Base-by-base conservation (phyloP, 768 basidiomycete species). In the Jaapia argillacea region DNA sequence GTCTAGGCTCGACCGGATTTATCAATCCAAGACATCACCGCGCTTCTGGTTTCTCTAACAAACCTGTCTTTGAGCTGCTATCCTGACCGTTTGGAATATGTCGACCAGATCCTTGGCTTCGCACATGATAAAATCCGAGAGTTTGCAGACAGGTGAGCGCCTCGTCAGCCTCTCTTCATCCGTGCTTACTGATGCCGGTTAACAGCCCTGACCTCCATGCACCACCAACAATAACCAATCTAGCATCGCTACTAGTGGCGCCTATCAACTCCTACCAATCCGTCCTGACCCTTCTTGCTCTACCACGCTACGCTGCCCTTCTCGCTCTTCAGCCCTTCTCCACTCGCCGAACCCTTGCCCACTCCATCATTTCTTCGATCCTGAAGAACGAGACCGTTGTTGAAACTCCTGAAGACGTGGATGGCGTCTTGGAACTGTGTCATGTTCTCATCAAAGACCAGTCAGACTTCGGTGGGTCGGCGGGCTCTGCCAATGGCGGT, bases 211-310 rank as follows among this genome's bases (percentile, higher is more conserved):
- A 98, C 49, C 69, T 98, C 1, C 86, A 96, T 53, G 74, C 85
- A 14, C 81, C 79, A 26, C 84, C 85, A 63, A 97, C 96, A 3
- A 87, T 81, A 1, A 68, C 79, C 24, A 90, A 98, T 56, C 84
- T 98, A n/a, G 79, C 93, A 22, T 77, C 90, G 2, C 74, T 98
- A 25, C 81, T 99, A 4, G 75, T 91, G 14, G 88, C 94, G 1
- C 94, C 96, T 2, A 94, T 97, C 54, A 92, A 91, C 57, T 90
- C 90, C 6, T 98, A 99, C 58, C 83, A 88, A 65, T 94, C 92
- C 25, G 89, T 93, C 14, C 82, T 99, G 45, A 97, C 94, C 0
- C 75, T 99, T n/a, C 86, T 99, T 41, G 93, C 94, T 14, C 82
- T 98, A 24, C 91, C 92, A 2, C 82, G 80, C 39, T 99, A 97